A percentile compares a stretch with the other conserved stretches of the same genome.
Conservation (phyloP, 495 filamentous ascomycete genomes). For the Darksidea phi region DNA sequence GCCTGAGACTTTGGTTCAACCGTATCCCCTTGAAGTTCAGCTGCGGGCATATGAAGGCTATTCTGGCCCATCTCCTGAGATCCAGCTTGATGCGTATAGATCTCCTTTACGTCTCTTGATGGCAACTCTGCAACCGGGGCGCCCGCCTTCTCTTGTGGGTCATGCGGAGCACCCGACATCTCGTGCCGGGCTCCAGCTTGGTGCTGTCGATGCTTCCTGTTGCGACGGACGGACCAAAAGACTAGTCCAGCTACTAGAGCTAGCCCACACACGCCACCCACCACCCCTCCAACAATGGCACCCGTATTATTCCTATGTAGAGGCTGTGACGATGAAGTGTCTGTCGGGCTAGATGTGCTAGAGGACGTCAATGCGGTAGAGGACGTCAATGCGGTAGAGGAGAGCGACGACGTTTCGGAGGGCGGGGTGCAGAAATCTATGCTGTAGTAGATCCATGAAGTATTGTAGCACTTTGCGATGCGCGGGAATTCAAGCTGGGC, state of each 20-base stretch:
- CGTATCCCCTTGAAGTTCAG: background rate
- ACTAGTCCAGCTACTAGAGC: background rate
- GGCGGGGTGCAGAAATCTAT: background rate
- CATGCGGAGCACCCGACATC: background rate
- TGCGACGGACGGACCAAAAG: background rate
- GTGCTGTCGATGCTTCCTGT: background rate
- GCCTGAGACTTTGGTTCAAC: too few species aligned
- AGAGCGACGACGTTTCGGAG: conserved; percentile 8
- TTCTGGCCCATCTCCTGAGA: background rate
- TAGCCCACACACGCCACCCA: background rate
- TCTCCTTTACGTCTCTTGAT: background rate
- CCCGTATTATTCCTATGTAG: background rate
- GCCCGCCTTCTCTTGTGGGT: background rate
- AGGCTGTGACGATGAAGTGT: too few species aligned
- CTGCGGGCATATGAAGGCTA: background rate
- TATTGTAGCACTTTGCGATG: background rate
- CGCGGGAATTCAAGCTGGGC: background rate
- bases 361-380: background rate
- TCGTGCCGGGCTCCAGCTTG: background rate
- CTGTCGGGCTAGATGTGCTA: too few species aligned
- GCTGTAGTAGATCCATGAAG: background rate
- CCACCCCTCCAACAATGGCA: background rate
- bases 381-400: background rate
- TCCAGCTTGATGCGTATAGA: background rate
- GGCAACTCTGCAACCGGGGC: background rate